These are phyloP conservation scores for Leccinum longicurvipes DNA, from an alignment of 768 basidiomycete genomes.

Conservation along the genomic window DNA sequence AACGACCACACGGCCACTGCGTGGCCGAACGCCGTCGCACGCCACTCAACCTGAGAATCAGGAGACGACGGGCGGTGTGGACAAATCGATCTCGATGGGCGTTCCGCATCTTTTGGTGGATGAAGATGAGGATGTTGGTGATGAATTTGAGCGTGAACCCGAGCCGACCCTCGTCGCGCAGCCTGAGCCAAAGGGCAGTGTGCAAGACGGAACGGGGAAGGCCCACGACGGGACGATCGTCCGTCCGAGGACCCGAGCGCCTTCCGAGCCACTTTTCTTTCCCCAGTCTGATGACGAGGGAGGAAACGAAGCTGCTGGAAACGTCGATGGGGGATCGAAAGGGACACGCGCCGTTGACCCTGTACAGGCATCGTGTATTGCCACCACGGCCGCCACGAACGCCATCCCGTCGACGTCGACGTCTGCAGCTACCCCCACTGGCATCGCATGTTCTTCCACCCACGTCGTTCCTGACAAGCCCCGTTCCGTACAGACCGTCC, in stretches of 20 bases:
- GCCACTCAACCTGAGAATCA: background rate
- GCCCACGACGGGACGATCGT: background rate
- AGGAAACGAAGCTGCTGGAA: background rate
- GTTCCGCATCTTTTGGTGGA: conserved; percentile 9
- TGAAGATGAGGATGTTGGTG: background rate
- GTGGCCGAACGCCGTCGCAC: background rate
- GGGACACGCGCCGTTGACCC: background rate
- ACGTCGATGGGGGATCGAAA: background rate
- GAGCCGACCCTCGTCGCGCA: conserved; percentile 20
- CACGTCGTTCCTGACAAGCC: conserved; percentile 16
- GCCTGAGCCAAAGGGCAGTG: conserved; percentile 2
- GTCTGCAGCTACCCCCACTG: background rate
- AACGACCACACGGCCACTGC: background rate
- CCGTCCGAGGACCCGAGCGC: conserved; percentile 9
- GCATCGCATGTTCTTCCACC: background rate
- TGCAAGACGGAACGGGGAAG: background rate
- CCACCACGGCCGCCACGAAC: background rate
- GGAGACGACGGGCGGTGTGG: background rate
- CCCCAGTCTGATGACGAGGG: conserved; percentile 22
- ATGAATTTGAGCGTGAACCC: conserved; percentile 4
- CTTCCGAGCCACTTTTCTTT: conserved; percentile 26
- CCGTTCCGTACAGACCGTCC: conserved; percentile 37
- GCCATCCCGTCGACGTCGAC: background rate
- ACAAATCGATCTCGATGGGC: conserved; percentile 7
- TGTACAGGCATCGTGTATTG: background rate